Conservation (phyloP, 257 asterid species). For the Plantago elongata region DNA sequence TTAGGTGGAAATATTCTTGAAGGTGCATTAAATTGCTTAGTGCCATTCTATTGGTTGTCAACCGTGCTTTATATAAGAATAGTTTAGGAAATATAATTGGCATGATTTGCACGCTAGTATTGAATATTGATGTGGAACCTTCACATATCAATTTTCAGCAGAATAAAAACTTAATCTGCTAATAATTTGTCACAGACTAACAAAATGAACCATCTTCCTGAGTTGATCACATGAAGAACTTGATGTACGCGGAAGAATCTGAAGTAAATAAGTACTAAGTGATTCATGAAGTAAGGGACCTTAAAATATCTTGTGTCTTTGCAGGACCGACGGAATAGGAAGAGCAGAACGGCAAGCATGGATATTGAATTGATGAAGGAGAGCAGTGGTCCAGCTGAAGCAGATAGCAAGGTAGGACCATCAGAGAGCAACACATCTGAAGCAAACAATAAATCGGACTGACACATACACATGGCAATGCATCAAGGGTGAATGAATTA, state of each 20-base stretch:
- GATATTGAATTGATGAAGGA: slow-evolving; percentile 46
- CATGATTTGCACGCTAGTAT: too few relatives aligned
- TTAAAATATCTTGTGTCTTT: neutral
- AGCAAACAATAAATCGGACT: slow-evolving; percentile 28
- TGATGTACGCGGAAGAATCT: neutral
- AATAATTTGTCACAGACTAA: neutral
- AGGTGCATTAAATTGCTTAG: too few relatives aligned
- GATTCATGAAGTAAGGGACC: neutral
- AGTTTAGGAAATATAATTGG: too few relatives aligned
- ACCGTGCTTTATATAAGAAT: too few relatives aligned
- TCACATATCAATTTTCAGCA: neutral
- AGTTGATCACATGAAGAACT: neutral
- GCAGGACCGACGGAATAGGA: slow-evolving; percentile 52
- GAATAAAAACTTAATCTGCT: neutral
- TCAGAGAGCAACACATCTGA: slow-evolving; percentile 30
- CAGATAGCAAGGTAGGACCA: slow-evolving; percentile 32
- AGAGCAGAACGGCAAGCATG: slow-evolving; percentile 47
- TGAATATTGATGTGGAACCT: too few relatives aligned
- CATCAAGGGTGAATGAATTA: slow-evolving; percentile 5
- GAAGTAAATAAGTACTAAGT: neutral
- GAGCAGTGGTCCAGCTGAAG: slow-evolving; percentile 36
- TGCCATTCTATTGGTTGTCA: too few relatives aligned
- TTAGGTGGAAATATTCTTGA: too few relatives aligned
- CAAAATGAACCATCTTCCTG: neutral
- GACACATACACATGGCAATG: slow-evolving; percentile 22